Evolutionary conservation across 1,284 basidiomycete species (phyloP).

Genomic region (Cryptococcus sp.): DNA sequence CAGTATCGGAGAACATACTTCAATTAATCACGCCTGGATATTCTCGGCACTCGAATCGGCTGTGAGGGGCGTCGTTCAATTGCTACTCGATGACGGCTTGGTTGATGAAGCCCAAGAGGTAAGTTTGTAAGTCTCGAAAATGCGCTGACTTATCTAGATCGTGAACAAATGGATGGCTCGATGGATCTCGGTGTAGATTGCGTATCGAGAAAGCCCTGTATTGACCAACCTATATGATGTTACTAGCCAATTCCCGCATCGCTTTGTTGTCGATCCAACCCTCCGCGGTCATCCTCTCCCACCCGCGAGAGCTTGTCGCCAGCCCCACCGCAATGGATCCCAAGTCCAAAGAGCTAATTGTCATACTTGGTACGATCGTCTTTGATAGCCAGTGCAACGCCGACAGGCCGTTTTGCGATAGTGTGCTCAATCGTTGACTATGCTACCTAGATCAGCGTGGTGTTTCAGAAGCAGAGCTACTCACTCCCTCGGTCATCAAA

Average conservation of each 20-base stretch:
- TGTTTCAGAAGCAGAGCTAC: too few species aligned
- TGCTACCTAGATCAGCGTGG: too few species aligned
- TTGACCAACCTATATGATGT: too few species aligned
- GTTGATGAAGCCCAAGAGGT: constrained; percentile 29
- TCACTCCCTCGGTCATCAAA: constrained; percentile 20
- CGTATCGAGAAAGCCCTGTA: too few species aligned
- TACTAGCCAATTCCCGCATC: constrained; percentile 59
- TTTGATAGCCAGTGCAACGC: background rate
- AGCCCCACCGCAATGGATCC: constrained; percentile 14
- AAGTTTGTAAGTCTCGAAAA: background rate
- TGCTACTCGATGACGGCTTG: constrained; percentile 25
- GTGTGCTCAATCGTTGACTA: too few species aligned
- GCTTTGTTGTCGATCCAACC: constrained; percentile 38
- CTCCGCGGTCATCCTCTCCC: constrained; percentile 37
- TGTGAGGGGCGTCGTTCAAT: constrained; percentile 22
- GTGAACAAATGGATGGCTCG: constrained; percentile 22
- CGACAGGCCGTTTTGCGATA: too few species aligned
- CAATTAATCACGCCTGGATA: constrained; percentile 27
- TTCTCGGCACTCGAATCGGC: constrained; percentile 21
- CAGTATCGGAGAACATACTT: constrained; percentile 25
- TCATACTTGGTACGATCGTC: constrained; percentile 5
- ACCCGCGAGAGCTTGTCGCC: constrained; percentile 10
- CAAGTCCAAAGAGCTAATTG: constrained; percentile 11
- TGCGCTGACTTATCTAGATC: constrained; percentile 3
- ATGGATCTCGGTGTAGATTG: constrained; percentile 22